Conservation (phyloP, 2,329 filamentous ascomycete genomes). For the Ceratocystis albifundus region DNA sequence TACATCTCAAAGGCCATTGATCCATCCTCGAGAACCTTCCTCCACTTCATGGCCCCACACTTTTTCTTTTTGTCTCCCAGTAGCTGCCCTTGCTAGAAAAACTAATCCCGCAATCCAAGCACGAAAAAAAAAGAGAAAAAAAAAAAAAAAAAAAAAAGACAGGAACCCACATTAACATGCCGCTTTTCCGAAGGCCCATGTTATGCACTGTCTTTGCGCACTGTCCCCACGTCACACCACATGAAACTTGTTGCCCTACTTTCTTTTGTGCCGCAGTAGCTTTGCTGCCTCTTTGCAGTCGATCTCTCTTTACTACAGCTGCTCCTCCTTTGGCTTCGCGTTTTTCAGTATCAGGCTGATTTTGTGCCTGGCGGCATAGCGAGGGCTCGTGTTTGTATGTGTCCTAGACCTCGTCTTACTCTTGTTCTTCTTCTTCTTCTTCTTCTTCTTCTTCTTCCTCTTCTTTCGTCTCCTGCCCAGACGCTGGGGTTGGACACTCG, state of each 20-base stretch:
- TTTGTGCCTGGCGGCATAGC: no score
- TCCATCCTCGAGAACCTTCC: no score
- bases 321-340: neutral
- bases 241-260: neutral
- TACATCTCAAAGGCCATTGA: neutral
- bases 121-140: neutral
- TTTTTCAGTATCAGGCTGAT: no score
- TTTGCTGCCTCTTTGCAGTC: no score
- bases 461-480: no score
- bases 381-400: no score
- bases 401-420: no score
- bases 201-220: neutral
- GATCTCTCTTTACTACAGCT: neutral
- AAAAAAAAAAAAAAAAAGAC: neutral
- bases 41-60: neutral
- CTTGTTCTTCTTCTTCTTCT: no score
- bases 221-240: slow-evolving; percentile 5
- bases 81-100: neutral
- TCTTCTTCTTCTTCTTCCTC: no score
- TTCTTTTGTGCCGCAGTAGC: no score
- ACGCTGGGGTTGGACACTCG: no score
- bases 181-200: slow-evolving; percentile 2
- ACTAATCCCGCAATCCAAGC: neutral
- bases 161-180: slow-evolving; percentile 4
- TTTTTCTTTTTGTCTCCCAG: neutral